A percentile compares a stretch with the other conserved stretches of the same genome.
These are phyloP conservation scores for Lasiodiplodia gonubiensis DNA, from an alignment of 2,329 filamentous ascomycete species.

Conservation along the genomic window DNA sequence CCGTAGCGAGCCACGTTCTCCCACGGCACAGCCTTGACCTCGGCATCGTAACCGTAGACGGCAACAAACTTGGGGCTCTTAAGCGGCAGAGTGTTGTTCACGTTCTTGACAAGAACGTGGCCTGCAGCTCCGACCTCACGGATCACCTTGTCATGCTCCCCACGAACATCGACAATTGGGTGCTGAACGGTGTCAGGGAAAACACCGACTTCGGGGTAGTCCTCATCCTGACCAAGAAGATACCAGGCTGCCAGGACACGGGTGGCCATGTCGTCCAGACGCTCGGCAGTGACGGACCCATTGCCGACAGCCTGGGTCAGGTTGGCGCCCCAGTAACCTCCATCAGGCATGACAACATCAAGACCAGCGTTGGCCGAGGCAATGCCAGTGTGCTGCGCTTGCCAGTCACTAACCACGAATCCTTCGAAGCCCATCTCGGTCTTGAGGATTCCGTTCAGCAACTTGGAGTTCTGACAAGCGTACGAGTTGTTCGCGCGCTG, in stretches of 20 bases:
- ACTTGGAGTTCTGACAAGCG: constrained; percentile 44
- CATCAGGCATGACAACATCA: constrained; percentile 52
- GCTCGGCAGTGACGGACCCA: constrained; percentile 33
- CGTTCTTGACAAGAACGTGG: constrained; percentile 55
- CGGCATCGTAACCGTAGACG: constrained; percentile 49
- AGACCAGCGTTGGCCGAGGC: constrained; percentile 54
- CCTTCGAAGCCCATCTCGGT: constrained; percentile 57
- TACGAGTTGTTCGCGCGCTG: constrained; percentile 43
- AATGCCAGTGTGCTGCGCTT: constrained; percentile 53
- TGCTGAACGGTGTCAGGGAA: constrained; percentile 35
- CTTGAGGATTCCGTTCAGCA: constrained; percentile 58
- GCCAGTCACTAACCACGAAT: constrained; percentile 52
- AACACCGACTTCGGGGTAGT: constrained; percentile 37
- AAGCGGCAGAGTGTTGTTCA: constrained; percentile 60
- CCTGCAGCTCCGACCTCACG: constrained; percentile 50
- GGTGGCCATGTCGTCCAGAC: constrained; percentile 42
- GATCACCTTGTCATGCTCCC: constrained; percentile 45
- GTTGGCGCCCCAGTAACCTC: constrained; percentile 41
- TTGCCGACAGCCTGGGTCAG: constrained; percentile 41
- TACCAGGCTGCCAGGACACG: constrained; percentile 39
- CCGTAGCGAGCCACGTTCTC: constrained; percentile 46
- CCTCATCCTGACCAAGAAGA: constrained; percentile 48
- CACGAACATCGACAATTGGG: constrained; percentile 55
- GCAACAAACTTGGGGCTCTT: constrained; percentile 49
- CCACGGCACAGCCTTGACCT: constrained; percentile 44